Evolutionary conservation across 2,329 filamentous ascomycete species (phyloP), one percentile per base, ranked within the genome.

Genomic region (Blastomyces gilchristii): DNA sequence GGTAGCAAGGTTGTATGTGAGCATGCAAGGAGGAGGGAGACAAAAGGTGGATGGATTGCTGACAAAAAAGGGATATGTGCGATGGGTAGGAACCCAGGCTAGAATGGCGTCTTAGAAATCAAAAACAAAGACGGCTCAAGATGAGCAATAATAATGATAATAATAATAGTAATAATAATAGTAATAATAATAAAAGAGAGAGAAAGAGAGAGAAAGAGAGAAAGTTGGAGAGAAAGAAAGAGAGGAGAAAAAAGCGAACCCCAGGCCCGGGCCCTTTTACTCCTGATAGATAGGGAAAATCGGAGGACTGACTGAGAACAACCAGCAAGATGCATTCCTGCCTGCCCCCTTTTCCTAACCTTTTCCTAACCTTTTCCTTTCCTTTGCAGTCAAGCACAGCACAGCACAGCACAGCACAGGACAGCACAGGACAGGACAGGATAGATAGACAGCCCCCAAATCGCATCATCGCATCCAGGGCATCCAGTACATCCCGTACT

Each of bases 241-340:
- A 59, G 63, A 66, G 66, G 67, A 71, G 72, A 71, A 70, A 73
- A 71, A 73, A 72, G 68, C 12, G 41, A 43, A 18, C 41, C 41
- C 14, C 69, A 66, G 62, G 66, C 58, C 63, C 63, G n/a, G n/a
- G n/a, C n/a, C n/a, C n/a, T 61, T 65, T 67, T 66, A 67, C 66
- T 53, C 14, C 49, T 49, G 53, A 31, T 14, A 34, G 28, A 22
- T 22, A 22, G n/a, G 28, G 28, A n/a, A n/a, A 18, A 25, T 2
- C n/a, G 34, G 41, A 16, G 5, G n/a, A 22, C n/a, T 22, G n/a
- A 41, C 28, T 58, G 37, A 56, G 28, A 11, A 25, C 28, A 45
- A n/a, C n/a, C n/a, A 22, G n/a, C n/a, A 1, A 22, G n/a, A 22
- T 22, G n/a, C n/a, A 22, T 22, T 22, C n/a, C n/a, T 22, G n/a